Evolutionary conservation across 2,329 filamentous ascomycete species (phyloP).

Genomic region (Aspergillus pseudoterreus): DNA sequence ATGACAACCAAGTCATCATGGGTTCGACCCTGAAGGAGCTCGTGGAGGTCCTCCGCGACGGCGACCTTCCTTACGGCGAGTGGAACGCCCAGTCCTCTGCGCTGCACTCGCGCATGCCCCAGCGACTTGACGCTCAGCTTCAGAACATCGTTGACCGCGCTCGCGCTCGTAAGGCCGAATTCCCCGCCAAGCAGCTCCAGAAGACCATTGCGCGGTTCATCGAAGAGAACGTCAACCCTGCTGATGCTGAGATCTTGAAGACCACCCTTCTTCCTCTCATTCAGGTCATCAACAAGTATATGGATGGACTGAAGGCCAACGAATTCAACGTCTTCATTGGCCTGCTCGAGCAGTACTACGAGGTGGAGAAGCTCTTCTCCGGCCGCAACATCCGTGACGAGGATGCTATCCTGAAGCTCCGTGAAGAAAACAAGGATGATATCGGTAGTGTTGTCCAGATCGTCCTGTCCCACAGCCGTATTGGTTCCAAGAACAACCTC

Average conservation of each 20-base stretch:
- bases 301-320: conserved; percentile 83
- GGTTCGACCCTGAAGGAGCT: conserved; percentile 77
- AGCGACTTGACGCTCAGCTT: conserved; percentile 81
- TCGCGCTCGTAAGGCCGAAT: conserved; percentile 73
- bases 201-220: conserved; percentile 86
- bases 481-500: conserved; percentile 90
- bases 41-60: conserved; percentile 82
- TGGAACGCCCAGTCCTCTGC: conserved; percentile 96
- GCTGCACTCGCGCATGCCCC: conserved; percentile 94
- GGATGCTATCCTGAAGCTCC: conserved; percentile 85
- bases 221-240: conserved; percentile 73
- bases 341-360: conserved; percentile 76
- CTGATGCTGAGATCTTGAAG: conserved; percentile 71
- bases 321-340: conserved; percentile 79
- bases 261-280: conserved; percentile 70
- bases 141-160: conserved; percentile 82
- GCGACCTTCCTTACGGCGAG: conserved; percentile 90
- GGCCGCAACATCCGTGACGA: conserved; percentile 82
- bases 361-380: conserved; percentile 83
- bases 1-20: conserved; percentile 98
- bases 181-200: conserved; percentile 81
- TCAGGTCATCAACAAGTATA: conserved; percentile 74
- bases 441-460: conserved; percentile 78
- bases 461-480: conserved; percentile 88
- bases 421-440: conserved; percentile 95